A percentile compares a stretch with the other conserved stretches of the same genome.
phyloP scores from a whole-genome alignment of 2,329 filamentous ascomycete genomes.

The Esteya vermicola region DNA sequence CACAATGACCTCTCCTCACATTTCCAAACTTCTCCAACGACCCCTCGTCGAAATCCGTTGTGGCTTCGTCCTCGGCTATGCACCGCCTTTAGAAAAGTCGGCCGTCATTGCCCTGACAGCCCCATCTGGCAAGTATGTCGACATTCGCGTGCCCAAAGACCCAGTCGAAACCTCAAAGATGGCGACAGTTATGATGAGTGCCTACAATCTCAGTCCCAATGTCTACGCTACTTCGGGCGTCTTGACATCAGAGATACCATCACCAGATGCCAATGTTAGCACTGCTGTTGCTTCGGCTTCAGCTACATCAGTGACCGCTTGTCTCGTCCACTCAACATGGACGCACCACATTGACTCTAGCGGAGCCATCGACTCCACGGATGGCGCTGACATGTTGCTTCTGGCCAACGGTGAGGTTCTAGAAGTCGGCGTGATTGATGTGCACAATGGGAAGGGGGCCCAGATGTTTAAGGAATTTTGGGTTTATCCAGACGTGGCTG shows the following conservation, averaged over 20 bases:
- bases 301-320: too few relatives aligned
- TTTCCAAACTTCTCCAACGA: not conserved
- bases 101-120: conserved; percentile 1
- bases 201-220: not conserved
- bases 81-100: not conserved
- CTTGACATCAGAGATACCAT: not conserved
- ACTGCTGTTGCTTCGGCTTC: not conserved
- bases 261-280: not conserved
- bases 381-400: conserved; percentile 4
- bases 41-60: conserved; percentile 3
- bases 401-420: conserved; percentile 3
- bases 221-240: conserved; percentile 3
- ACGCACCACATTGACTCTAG: conserved; percentile 1
- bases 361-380: not conserved
- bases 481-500: not conserved
- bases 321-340: conserved; percentile 1
- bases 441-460: not conserved
- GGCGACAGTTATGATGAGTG: not conserved
- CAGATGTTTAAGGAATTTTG: conserved; percentile 5
- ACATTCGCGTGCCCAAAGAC: conserved; percentile 2
- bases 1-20: not conserved
- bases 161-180: not conserved
- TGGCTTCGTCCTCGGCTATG: not conserved
- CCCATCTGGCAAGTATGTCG: conserved; percentile 5
- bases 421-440: conserved; percentile 1